phyloP scores from a whole-genome alignment of 177 flowering plant genomes.

The Vitis hybrid region DNA sequence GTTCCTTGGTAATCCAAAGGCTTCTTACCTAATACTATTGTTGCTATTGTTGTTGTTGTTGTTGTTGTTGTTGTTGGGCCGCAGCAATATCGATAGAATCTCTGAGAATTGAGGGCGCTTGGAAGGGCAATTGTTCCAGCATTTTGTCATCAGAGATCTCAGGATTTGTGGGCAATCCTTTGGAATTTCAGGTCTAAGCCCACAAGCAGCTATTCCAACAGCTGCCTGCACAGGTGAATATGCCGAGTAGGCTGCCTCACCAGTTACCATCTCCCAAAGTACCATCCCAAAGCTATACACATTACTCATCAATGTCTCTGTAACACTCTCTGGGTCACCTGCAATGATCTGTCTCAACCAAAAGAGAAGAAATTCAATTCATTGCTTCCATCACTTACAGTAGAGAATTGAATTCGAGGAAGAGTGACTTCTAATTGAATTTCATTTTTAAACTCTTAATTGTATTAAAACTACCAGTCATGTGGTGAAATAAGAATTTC shows the following conservation, averaged over 20 bases:
- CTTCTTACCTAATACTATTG: conserved; percentile 29
- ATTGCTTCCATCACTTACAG: too few relatives aligned
- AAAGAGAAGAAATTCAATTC: not conserved
- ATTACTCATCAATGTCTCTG: conserved; percentile 96
- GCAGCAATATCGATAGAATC: conserved; percentile 48
- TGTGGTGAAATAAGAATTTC: too few relatives aligned
- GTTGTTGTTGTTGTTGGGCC: conserved; percentile 28
- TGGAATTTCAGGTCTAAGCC: conserved; percentile 92
- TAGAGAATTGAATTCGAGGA: too few relatives aligned
- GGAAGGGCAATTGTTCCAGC: conserved; percentile 86
- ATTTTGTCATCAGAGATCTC: conserved; percentile 70
- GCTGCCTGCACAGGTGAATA: conserved; percentile 97
- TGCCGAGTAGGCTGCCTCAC: conserved; percentile 81
- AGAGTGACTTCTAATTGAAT: too few relatives aligned
- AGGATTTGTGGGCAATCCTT: conserved; percentile 78
- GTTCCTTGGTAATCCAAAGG: not conserved
- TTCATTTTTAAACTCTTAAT: too few relatives aligned
- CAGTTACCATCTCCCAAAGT: conserved; percentile 92
- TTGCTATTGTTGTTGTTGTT: conserved; percentile 24
- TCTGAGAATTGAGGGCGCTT: conserved; percentile 88
- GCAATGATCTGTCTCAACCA: conserved; percentile 72
- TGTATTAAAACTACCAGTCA: too few relatives aligned
- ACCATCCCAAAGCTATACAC: conserved; percentile 94
- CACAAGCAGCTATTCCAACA: conserved; percentile 96
- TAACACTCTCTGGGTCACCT: conserved; percentile 88